Evolutionary conservation across 345 rosid genomes (phyloP).

Genomic region (Lepidium africanum): DNA sequence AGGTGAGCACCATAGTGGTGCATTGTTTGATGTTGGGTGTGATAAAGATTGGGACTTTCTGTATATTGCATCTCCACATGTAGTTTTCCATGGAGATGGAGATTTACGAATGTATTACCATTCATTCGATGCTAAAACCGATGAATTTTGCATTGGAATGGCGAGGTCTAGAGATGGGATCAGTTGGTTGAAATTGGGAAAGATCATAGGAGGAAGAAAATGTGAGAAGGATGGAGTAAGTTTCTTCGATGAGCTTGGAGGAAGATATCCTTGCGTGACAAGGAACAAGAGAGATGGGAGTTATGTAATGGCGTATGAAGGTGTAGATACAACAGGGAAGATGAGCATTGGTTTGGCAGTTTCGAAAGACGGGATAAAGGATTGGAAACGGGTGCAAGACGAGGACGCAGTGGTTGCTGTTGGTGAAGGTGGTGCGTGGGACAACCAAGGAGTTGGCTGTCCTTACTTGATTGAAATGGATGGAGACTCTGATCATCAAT

Average conservation of each 20-base stretch:
- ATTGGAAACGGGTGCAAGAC: constrained; percentile 45
- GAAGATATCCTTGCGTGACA: constrained; percentile 45
- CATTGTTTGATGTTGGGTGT: constrained; percentile 67
- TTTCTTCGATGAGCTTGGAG: constrained; percentile 54
- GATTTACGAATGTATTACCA: constrained; percentile 84
- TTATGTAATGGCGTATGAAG: constrained; percentile 73
- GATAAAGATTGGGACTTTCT: constrained; percentile 75
- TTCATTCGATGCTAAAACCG: constrained; percentile 49
- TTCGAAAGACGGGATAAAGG: constrained; percentile 53
- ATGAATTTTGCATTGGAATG: constrained; percentile 51
- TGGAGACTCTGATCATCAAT: constrained; percentile 42
- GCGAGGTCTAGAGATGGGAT: constrained; percentile 87
- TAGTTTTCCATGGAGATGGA: constrained; percentile 52
- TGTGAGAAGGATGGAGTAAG: constrained; percentile 3
- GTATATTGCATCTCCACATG: constrained; percentile 64
- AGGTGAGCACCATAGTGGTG: constrained; percentile 81
- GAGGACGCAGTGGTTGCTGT: constrained; percentile 38
- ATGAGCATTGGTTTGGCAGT: constrained; percentile 55
- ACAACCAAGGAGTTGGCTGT: constrained; percentile 51
- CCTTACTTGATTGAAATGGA: constrained; percentile 67
- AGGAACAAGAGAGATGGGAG: constrained; percentile 51
- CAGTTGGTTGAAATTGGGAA: constrained; percentile 66
- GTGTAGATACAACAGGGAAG: constrained; percentile 38
- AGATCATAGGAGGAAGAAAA: constrained; percentile 45
- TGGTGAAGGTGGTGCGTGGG: constrained; percentile 51